phyloP scores from a whole-genome alignment of 2,329 filamentous ascomycete genomes.

The Fusarium sp. region DNA sequence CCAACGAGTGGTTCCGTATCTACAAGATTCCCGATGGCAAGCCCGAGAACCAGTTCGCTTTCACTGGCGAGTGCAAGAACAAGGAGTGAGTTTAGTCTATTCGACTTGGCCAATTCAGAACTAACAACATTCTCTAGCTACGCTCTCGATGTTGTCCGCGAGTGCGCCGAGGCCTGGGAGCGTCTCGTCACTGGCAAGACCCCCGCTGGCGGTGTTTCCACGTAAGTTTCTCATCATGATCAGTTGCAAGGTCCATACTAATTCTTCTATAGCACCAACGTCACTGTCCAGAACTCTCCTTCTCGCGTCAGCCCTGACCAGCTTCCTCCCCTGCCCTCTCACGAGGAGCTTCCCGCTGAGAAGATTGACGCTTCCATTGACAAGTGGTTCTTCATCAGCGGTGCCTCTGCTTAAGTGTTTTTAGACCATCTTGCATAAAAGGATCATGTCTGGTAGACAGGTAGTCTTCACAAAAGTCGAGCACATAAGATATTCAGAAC shows the following conservation, averaged over 20 bases:
- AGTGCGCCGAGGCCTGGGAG: slow-evolving; percentile 98
- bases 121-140: slow-evolving; percentile 65
- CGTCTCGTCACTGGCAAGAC: slow-evolving; percentile 93
- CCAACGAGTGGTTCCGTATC: slow-evolving; percentile 99
- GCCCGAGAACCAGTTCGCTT: slow-evolving; percentile 99
- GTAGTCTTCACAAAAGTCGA: slow-evolving; percentile 34
- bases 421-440: slow-evolving; percentile 32
- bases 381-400: slow-evolving; percentile 99
- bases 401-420: slow-evolving; percentile 78
- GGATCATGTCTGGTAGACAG: slow-evolving; percentile 21
- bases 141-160: slow-evolving; percentile 92
- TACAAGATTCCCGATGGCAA: slow-evolving; percentile 99
- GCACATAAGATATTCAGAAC: slow-evolving; percentile 26
- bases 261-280: slow-evolving; percentile 75
- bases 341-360: slow-evolving; percentile 83
- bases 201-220: slow-evolving; percentile 78
- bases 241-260: slow-evolving; percentile 39
- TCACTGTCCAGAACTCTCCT: slow-evolving; percentile 77
- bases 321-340: slow-evolving; percentile 79
- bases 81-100: slow-evolving; percentile 73
- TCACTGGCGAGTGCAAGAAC: slow-evolving; percentile 99
- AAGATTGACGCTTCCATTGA: slow-evolving; percentile 97
- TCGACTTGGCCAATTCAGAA: not conserved
- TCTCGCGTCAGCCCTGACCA: slow-evolving; percentile 76
- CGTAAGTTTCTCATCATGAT: slow-evolving; percentile 67